Base-by-base conservation (phyloP, 2,329 filamentous ascomycete genomes). In the Aspergillus transmontanensis region DNA sequence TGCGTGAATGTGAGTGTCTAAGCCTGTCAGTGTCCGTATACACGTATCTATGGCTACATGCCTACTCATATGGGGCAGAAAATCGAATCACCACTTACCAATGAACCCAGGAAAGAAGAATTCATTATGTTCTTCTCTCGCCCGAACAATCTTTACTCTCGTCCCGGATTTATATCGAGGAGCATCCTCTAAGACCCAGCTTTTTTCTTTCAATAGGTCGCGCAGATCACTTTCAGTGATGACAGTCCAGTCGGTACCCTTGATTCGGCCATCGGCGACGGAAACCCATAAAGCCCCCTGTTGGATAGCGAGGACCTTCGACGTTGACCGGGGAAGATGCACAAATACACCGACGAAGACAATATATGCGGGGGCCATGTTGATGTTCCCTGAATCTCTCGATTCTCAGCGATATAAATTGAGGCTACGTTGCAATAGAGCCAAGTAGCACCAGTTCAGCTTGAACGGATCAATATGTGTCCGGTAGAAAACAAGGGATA, bases 1-100 rank as follows among this genome's bases (percentile, higher is more conserved):
- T 10, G 95, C 95, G 76, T 99, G 95, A 62, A 97, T 91, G 76
- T 99, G 95, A 0, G 95, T 97, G 78, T 99, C 94, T 94, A 66
- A 5, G 23, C 5, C 12, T 21, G 12, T 59, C 32, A 30, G 59
- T n/a, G 19, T 30, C 59, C 9, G 21, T 12, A n/a, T 28, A 21
- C 11, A 50, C 12, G 6, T 34, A 32, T 3, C 9, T 32, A 32
- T 23, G 19, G 12, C 30, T n/a, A 14, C 4, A 6, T 14, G 19
- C 26, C 30, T 3, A n/a, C 16, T 23, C 26, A 19, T 9, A 11
- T 3, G 26, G 11, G 23, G 26, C 23, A 10, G 46, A 43, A 39
- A 6, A 62, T 19, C 19, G 43, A 36, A 10, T 30, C 10, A 57
- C 14, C 21, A 66, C 73, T 16, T 73, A 80, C 80, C 80, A 46